phyloP scores from a whole-genome alignment of 2,329 filamentous ascomycete genomes.

The Hypoxylon sp. region DNA sequence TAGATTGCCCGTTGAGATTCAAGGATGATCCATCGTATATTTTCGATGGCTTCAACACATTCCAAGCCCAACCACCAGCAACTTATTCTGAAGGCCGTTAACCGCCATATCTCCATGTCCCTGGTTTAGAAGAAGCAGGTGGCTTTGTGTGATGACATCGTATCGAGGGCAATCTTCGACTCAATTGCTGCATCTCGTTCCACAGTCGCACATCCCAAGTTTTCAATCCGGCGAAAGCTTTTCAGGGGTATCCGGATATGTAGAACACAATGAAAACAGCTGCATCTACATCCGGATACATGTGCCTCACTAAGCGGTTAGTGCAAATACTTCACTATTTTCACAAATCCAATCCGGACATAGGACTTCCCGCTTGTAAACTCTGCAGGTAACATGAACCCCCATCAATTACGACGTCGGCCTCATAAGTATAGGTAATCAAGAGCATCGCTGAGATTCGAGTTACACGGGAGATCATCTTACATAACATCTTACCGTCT shows the following conservation, averaged over 20 bases:
- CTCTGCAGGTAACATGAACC: constrained; percentile 19
- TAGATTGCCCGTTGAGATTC: constrained; percentile 21
- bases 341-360: constrained; percentile 10
- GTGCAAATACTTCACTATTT: constrained; percentile 2
- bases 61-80: constrained; percentile 29
- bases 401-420: constrained; percentile 30
- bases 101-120: constrained; percentile 23
- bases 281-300: too few relatives aligned
- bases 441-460: constrained; percentile 2
- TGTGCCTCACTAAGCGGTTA: too few relatives aligned
- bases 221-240: constrained; percentile 2
- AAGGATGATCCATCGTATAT: constrained; percentile 4
- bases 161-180: background rate
- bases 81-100: constrained; percentile 16
- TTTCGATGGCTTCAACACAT: constrained; percentile 25
- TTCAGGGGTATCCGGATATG: background rate
- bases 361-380: background rate
- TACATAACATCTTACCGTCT: constrained; percentile 25
- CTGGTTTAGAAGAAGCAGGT: constrained; percentile 15
- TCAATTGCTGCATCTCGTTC: constrained; percentile 1
- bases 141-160: constrained; percentile 19
- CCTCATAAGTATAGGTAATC: background rate
- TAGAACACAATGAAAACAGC: too few relatives aligned
- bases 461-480: constrained; percentile 23
- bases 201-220: background rate